Evolutionary conservation across 345 rosid species (phyloP), one percentile per base, ranked within the genome.

Genomic region (Ceriops zippeliana): DNA sequence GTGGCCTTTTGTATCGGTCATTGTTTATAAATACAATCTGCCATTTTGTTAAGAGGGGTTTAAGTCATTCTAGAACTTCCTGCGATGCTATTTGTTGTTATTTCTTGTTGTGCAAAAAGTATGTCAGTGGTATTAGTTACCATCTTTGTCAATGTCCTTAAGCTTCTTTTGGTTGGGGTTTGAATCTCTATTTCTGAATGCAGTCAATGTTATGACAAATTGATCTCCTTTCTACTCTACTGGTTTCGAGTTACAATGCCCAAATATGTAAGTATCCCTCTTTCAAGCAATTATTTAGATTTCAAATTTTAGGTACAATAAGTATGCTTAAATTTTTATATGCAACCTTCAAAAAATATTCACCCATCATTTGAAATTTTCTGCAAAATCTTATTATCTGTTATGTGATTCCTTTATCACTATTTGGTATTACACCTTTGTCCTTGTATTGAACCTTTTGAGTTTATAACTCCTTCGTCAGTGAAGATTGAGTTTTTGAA

Each of bases 201-300:
- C 85, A 89, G 98, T 19, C 87, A 78, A 8, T 93, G 98, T 77
- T 84, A 84, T 47, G 89, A 88, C 65, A 89, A 86, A 71, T 69
- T 93, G 74, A 86, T 93, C 52, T 86, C 97, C 0, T 93, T 89
- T 71, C 86, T 93, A 38, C 52, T 93, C 63, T 93, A 89, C 82
- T 93, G 97, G 97, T 86, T 83, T 74, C 89, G 98, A 34, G 60
- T 91, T 76, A 56, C 93, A 34, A 58, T 81, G 69, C 93, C 90
- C 22, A 79, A 73, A 73, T 2, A 64, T 72, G 91, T 89, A 74
- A 82, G 91, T 72, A 19, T 6, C 60, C 31, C 38, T 61, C 9
- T 57, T 53, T 70, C 20, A 54, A 49, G 52, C 19, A 20, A 35
- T 62, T 20, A n/a, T 10, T 16, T 22, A 31, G 21, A 21, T 32